Percentiles rank a stretch among this genome's conserved stretches.
phyloP scores from a whole-genome alignment of 768 basidiomycete species.

The Termitomyces sp. region DNA sequence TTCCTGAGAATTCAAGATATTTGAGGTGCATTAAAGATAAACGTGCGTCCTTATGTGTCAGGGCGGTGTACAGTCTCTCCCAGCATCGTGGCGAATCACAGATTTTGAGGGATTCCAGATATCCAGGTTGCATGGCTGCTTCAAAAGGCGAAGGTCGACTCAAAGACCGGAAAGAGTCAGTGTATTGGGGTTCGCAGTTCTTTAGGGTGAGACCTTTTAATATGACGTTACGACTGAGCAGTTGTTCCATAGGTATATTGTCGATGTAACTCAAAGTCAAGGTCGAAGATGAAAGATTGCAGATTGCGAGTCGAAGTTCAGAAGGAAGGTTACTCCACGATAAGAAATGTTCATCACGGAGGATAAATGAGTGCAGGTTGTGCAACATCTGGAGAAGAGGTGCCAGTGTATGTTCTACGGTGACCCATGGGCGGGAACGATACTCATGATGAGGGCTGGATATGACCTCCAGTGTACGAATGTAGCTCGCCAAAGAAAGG shows the following conservation, averaged over 20 bases:
- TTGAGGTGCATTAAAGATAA: background rate
- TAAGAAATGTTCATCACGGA: background rate
- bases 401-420: conserved; percentile 11
- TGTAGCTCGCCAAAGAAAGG: background rate
- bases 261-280: conserved; percentile 2
- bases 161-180: background rate
- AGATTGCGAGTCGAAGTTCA: background rate
- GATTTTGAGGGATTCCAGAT: background rate
- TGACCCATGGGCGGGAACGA: conserved; percentile 10
- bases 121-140: background rate
- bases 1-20: background rate
- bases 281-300: conserved; percentile 1
- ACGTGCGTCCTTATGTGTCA: background rate
- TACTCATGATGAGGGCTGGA: background rate
- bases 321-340: background rate
- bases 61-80: background rate
- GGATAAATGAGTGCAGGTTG: conserved; percentile 5
- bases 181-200: background rate
- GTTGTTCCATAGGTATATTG: conserved; percentile 2
- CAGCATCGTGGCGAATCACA: background rate
- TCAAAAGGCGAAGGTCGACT: background rate
- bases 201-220: background rate
- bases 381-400: conserved; percentile 8
- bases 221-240: background rate
- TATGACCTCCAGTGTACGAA: background rate